Conservation (phyloP, 1,284 basidiomycete species). For the Cerioporus squamosus region DNA sequence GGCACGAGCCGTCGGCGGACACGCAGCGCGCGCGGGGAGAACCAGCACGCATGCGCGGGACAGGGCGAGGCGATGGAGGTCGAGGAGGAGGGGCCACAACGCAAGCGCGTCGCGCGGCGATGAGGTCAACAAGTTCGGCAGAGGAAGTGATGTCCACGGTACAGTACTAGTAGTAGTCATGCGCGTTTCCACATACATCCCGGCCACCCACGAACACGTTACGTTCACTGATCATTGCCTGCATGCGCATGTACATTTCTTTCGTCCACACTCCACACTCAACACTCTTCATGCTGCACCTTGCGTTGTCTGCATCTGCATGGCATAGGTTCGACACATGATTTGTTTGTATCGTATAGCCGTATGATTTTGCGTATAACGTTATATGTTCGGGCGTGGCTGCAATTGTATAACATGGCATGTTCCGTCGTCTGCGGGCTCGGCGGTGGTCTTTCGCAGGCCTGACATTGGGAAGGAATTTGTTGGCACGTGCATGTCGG, state of each 20-base stretch:
- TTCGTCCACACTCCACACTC: too few species aligned
- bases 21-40: slow-evolving; percentile 28
- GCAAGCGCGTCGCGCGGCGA: slow-evolving; percentile 41
- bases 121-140: slow-evolving; percentile 18
- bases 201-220: too few species aligned
- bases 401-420: slow-evolving; percentile 18
- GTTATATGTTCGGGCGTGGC: slow-evolving; percentile 12
- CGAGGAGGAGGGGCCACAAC: slow-evolving; percentile 43
- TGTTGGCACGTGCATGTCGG: too few species aligned
- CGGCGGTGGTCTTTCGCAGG: too few species aligned
- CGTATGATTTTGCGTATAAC: slow-evolving; percentile 20
- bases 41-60: slow-evolving; percentile 21
- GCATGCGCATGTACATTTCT: neutral
- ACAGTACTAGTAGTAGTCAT: too few species aligned
- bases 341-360: slow-evolving; percentile 30
- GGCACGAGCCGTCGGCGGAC: slow-evolving; percentile 29
- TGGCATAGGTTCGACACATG: slow-evolving; percentile 6
- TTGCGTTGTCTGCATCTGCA: neutral
- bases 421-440: too few species aligned
- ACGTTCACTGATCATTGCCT: neutral
- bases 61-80: slow-evolving; percentile 41
- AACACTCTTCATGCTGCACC: neutral
- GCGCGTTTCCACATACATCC: too few species aligned
- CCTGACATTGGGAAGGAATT: too few species aligned
- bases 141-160: neutral